Percentiles rank a stretch among this genome's conserved stretches.
Evolutionary conservation across 495 filamentous ascomycete species (phyloP).

Genomic region (Trichoderma asperelloides): DNA sequence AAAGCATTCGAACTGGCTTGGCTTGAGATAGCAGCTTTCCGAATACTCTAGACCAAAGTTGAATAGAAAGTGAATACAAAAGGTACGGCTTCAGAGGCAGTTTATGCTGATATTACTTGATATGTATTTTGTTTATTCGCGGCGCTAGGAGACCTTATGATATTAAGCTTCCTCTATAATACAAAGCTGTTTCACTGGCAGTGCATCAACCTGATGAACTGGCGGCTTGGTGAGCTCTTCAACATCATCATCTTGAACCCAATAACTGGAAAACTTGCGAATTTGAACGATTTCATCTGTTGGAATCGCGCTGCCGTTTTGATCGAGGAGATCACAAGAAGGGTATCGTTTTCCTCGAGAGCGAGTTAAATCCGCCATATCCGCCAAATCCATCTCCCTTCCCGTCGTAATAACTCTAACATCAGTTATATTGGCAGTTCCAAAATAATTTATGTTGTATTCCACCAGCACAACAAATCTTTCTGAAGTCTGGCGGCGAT

Average conservation of each 20-base stretch:
- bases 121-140: no score
- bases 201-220: no score
- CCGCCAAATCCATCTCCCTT: not conserved
- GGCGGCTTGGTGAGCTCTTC: not conserved
- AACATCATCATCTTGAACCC: not conserved
- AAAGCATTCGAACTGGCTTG: not conserved
- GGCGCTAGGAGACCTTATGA: no score
- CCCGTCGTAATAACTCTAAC: not conserved
- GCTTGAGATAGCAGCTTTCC: no score
- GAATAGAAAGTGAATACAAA: no score
- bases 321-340: not conserved
- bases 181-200: no score
- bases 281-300: not conserved
- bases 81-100: no score
- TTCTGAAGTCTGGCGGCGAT: not conserved
- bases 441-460: not conserved
- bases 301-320: not conserved
- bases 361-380: not conserved
- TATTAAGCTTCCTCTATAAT: no score
- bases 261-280: not conserved
- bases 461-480: not conserved
- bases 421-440: not conserved
- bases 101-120: no score
- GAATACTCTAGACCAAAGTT: no score
- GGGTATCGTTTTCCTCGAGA: not conserved